Evolutionary conservation across 1,284 basidiomycete species (phyloP), one percentile per base, ranked within the genome.

Genomic region (Singerocomus inundabilis): DNA sequence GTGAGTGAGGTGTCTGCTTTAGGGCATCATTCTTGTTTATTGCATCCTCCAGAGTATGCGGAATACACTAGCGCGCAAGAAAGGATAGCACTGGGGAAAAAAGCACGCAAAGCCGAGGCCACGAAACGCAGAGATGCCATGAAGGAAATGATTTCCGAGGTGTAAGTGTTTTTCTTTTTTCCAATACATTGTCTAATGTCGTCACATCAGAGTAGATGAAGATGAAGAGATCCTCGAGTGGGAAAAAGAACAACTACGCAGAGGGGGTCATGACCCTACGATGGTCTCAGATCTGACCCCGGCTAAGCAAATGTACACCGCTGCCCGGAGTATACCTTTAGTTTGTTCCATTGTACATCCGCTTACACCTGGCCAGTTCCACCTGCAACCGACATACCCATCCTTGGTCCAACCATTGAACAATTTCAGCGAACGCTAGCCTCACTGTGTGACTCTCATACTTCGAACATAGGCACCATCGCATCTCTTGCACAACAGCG

Each of bases 211-310:
- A 4, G 88, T 85, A 57, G 90, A 88, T 53, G 82, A 89, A 52
- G 92, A 93, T 47, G 94, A 97, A 63, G 94, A 98, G 69, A 85
- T 85, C 1, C 73, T 79, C 18, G 89, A 93, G 70, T 98, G 94
- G 95, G 93, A 97, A 64, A 79, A 82, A 57, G 91, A 90, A 46
- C 93, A 97, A 66, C 75, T 91, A 12, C 81, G 86, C 28, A 76
- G 93, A 54, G 91, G 88, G 7, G 91, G 85, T 16, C 58, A 73
- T 5, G 78, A 76, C 48, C 57, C 62, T 21, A 59, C 70, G 18
- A 57, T 61, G 5, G 45, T 33, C 54, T 63, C 49, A 44, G 70
- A 55, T 51, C 64, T 49, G 18, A 51, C 62, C 15, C 65, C 70
- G 51, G 59, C 61, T 28, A 84, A 84, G 55, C 72, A 76, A 44